Percentiles rank a stretch among this genome's conserved stretches.
phyloP scores from a whole-genome alignment of 164 flowering plant genomes.

The Umbellularia californica region DNA sequence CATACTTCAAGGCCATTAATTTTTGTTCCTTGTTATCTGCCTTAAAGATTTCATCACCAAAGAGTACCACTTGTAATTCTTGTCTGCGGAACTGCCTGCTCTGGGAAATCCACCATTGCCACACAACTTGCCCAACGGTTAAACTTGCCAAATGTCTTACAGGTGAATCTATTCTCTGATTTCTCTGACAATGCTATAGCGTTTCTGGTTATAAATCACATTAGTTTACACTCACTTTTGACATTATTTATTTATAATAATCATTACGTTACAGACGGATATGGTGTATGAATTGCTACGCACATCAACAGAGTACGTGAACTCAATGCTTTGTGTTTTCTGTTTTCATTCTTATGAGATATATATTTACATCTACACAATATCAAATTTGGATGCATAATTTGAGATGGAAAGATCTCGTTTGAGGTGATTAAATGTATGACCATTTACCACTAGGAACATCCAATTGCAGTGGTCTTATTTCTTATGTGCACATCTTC shows the following conservation, averaged over 20 bases:
- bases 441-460: neutral
- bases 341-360: neutral
- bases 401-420: neutral
- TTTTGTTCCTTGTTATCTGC: neutral
- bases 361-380: neutral
- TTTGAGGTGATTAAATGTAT: neutral
- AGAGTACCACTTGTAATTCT: conserved; percentile 94
- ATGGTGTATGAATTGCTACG: conserved; percentile 97
- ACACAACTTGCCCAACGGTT: conserved; percentile 97
- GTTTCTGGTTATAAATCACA: neutral
- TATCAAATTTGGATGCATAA: neutral
- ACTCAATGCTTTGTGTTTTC: neutral
- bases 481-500: neutral
- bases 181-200: neutral
- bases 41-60: conserved; percentile 88
- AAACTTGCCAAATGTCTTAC: conserved; percentile 96
- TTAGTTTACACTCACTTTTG: neutral
- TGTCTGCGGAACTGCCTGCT: conserved; percentile 98
- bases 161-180: conserved; percentile 37
- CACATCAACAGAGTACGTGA: conserved; percentile 91
- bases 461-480: neutral
- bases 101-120: conserved; percentile 97
- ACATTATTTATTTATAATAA: neutral
- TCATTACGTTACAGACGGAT: conserved; percentile 66
- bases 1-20: neutral